Conservation (phyloP, 345 rosid genomes). For the Pistacia vera region DNA sequence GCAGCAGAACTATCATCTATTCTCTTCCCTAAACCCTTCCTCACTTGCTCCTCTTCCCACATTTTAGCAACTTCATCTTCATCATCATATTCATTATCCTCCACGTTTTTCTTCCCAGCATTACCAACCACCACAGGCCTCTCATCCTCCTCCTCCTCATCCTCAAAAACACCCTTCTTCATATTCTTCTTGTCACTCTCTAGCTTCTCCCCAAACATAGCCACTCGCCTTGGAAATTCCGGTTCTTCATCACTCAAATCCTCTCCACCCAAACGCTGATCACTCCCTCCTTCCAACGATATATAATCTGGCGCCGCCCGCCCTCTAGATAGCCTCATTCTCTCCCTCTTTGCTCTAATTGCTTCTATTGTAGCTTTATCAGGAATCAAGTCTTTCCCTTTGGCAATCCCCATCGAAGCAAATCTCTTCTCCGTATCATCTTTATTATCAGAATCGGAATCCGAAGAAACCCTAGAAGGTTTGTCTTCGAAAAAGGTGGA, state of each 20-base stretch:
- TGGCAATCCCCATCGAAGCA: conserved; percentile 34
- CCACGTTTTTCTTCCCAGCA: conserved; percentile 14
- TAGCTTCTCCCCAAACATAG: conserved; percentile 51
- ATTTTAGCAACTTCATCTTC: conserved; percentile 85
- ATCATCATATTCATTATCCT: conserved; percentile 22
- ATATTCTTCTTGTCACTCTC: conserved; percentile 23
- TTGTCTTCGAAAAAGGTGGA: background rate
- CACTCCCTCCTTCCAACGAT: conserved; percentile 60
- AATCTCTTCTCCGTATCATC: conserved; percentile 35
- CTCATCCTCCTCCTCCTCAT: conserved; percentile 33
- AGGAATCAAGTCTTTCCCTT: conserved; percentile 33
- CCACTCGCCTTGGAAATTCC: conserved; percentile 59
- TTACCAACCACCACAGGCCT: conserved; percentile 21
- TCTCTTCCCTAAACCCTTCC: conserved; percentile 89
- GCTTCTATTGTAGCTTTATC: conserved; percentile 65
- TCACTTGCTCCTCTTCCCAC: conserved; percentile 93
- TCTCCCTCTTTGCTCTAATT: conserved; percentile 72
- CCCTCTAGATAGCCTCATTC: conserved; percentile 56
- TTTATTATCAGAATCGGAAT: conserved; percentile 14
- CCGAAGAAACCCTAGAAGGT: background rate
- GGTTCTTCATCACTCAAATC: conserved; percentile 85
- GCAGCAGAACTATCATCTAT: conserved; percentile 63
- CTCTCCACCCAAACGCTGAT: conserved; percentile 43
- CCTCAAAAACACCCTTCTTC: conserved; percentile 74
- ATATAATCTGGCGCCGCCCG: conserved; percentile 71